These are phyloP conservation scores for Diaporthe capsici DNA, from an alignment of 2,329 filamentous ascomycete species.

Conservation along the genomic window DNA sequence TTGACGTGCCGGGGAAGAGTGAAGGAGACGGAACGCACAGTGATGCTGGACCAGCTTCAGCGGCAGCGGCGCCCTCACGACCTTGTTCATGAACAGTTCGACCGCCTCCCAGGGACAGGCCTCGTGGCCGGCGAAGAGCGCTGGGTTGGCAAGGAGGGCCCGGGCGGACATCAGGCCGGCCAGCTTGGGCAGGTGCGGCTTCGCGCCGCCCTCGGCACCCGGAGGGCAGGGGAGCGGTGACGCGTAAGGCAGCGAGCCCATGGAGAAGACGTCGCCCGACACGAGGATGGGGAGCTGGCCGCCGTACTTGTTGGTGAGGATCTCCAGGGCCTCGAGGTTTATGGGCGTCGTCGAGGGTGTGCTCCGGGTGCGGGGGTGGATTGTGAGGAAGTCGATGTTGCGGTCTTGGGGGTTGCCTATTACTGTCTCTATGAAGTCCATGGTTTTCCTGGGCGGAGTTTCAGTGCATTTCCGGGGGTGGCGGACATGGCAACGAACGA, in stretches of 20 bases:
- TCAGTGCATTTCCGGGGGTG: neutral
- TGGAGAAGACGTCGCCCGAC: constrained; percentile 78
- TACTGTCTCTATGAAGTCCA: constrained; percentile 75
- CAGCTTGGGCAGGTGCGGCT: constrained; percentile 59
- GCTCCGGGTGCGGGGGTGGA: constrained; percentile 75
- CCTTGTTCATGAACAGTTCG: constrained; percentile 72
- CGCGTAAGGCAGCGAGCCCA: constrained; percentile 63
- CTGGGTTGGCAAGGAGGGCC: constrained; percentile 77
- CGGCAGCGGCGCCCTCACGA: constrained; percentile 70
- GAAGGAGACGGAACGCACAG: constrained; percentile 32
- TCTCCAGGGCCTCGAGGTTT: constrained; percentile 70
- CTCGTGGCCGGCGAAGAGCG: constrained; percentile 71
- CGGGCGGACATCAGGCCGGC: constrained; percentile 79
- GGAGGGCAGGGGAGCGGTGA: constrained; percentile 48
- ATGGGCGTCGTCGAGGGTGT: constrained; percentile 75
- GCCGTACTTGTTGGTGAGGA: constrained; percentile 67
- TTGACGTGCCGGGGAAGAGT: neutral
- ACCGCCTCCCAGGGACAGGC: constrained; percentile 74
- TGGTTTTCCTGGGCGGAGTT: constrained; percentile 58
- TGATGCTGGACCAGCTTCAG: constrained; percentile 77
- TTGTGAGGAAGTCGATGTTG: constrained; percentile 77
- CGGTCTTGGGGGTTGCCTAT: constrained; percentile 65
- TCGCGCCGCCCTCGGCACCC: constrained; percentile 48
- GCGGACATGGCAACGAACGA: neutral
- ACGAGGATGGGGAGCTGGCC: constrained; percentile 73